Conservation (phyloP, 768 basidiomycete genomes). For the Suillus placidus region DNA sequence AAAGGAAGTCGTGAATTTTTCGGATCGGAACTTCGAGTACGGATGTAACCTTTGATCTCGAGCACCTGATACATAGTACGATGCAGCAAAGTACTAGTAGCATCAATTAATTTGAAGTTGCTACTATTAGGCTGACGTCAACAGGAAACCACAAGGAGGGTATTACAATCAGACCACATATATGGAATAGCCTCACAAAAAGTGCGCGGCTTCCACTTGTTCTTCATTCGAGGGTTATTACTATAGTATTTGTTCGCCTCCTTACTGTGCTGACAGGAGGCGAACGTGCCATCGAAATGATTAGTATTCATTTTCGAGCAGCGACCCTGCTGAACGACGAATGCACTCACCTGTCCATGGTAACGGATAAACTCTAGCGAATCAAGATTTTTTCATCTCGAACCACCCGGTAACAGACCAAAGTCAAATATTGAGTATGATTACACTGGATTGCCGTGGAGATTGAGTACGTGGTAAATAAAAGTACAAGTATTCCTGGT, state of each 20-base stretch:
- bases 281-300: neutral
- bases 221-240: neutral
- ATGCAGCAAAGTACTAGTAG: neutral
- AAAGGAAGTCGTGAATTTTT: neutral
- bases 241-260: neutral
- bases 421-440: neutral
- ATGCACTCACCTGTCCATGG: neutral
- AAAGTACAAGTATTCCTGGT: neutral
- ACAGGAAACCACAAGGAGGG: neutral
- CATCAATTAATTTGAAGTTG: neutral
- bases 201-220: neutral
- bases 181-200: neutral
- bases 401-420: neutral
- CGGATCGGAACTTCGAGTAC: neutral
- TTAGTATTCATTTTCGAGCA: neutral
- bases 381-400: neutral
- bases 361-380: neutral
- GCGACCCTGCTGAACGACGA: neutral
- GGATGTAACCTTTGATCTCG: neutral
- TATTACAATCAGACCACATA: neutral
- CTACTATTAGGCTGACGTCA: neutral
- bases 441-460: slow-evolving; percentile 1
- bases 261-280: neutral
- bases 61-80: neutral
- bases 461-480: neutral